These are phyloP conservation scores for Colletotrichum viniferum DNA, from an alignment of 2,329 filamentous ascomycete species.

Conservation along the genomic window DNA sequence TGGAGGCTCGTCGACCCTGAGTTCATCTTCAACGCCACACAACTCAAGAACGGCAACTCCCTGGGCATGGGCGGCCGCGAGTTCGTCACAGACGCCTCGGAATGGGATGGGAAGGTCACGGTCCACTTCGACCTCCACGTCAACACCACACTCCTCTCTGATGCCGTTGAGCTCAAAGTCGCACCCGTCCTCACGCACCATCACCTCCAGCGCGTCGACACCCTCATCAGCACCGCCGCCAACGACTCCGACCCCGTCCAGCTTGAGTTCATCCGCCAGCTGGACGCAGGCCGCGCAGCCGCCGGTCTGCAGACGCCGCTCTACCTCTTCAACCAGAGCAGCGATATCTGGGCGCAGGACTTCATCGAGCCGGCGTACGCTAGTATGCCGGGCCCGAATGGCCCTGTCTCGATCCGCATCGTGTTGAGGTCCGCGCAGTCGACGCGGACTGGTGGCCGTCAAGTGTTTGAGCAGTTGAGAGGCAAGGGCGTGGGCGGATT, in stretches of 20 bases:
- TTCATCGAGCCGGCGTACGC: conserved; percentile 41
- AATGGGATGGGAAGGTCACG: conserved; percentile 32
- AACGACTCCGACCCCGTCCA: not conserved
- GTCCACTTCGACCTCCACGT: conserved; percentile 33
- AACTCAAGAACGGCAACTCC: conserved; percentile 32
- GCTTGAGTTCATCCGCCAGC: conserved; percentile 23
- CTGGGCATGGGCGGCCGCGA: conserved; percentile 42
- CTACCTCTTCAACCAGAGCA: conserved; percentile 24
- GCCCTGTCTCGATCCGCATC: conserved; percentile 34
- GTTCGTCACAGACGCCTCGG: conserved; percentile 21
- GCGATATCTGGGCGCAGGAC: conserved; percentile 43
- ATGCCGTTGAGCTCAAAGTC: conserved; percentile 36
- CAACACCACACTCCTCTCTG: conserved; percentile 18
- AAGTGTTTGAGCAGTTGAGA: conserved; percentile 36
- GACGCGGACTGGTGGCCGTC: conserved; percentile 29
- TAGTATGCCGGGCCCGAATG: conserved; percentile 40
- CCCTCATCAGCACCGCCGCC: conserved; percentile 28
- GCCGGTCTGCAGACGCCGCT: conserved; percentile 25
- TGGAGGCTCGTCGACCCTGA: conserved; percentile 32
- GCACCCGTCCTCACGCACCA: conserved; percentile 43
- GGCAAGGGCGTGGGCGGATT: conserved; percentile 33
- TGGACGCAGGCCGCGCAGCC: conserved; percentile 13
- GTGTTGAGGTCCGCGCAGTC: conserved; percentile 35
- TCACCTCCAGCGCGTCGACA: conserved; percentile 33
- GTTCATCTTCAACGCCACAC: conserved; percentile 30